phyloP scores from a whole-genome alignment of 176 grass and related monocot species.

The Themeda triandra region DNA sequence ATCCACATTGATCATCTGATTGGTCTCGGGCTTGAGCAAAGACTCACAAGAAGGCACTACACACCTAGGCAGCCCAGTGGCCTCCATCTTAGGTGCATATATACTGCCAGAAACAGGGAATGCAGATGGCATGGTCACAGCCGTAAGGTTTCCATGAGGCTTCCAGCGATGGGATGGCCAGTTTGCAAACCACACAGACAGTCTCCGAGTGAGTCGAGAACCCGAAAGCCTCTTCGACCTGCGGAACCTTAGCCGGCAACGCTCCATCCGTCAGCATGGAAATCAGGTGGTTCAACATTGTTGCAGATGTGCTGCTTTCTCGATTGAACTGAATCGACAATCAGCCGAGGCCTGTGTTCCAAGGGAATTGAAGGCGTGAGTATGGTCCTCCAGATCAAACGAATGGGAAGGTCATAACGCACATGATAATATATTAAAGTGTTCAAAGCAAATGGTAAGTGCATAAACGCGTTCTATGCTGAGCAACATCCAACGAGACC shows the following conservation, averaged over 20 bases:
- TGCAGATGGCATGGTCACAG: conserved; percentile 47
- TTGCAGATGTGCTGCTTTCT: background rate
- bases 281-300: background rate
- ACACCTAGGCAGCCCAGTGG: conserved; percentile 12
- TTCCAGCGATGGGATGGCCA: background rate
- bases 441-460: too few relatives aligned
- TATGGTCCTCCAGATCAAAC: background rate
- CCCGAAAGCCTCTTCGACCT: conserved; percentile 50
- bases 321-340: background rate
- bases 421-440: too few relatives aligned
- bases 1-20: background rate
- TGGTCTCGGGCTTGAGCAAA: background rate
- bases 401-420: too few relatives aligned
- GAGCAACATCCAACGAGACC: too few relatives aligned
- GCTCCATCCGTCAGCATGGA: conserved; percentile 20
- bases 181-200: background rate
- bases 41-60: conserved; percentile 4
- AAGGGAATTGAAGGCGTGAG: too few relatives aligned
- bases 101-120: conserved; percentile 28
- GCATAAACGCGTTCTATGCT: too few relatives aligned
- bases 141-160: conserved; percentile 29
- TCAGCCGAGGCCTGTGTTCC: background rate
- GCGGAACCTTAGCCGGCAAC: conserved; percentile 27
- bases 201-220: conserved; percentile 2
- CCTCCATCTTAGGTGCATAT: background rate